A percentile compares a stretch with the other conserved stretches of the same genome.
These are phyloP conservation scores for Xylaria sp. DNA, from an alignment of 2,329 filamentous ascomycete genomes.

Conservation along the genomic window DNA sequence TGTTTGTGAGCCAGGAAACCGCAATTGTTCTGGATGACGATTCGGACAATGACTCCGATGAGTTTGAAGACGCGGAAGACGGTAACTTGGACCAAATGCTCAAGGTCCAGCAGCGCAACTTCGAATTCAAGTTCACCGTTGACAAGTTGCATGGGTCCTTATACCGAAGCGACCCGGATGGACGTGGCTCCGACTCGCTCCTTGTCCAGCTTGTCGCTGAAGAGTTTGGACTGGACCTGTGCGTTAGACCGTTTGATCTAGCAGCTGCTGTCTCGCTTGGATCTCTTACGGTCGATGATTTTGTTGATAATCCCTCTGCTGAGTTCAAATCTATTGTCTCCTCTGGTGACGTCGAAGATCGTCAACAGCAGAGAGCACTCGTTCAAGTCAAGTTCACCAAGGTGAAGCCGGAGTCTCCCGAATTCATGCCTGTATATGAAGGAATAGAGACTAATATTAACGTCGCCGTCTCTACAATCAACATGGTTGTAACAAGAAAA, in stretches of 20 bases:
- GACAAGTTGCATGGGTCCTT: slow-evolving; percentile 90
- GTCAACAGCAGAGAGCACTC: slow-evolving; percentile 70
- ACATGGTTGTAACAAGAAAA: slow-evolving; percentile 86
- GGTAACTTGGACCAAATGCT: slow-evolving; percentile 51
- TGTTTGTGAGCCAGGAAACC: slow-evolving; percentile 64
- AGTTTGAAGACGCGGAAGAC: slow-evolving; percentile 62
- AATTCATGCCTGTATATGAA: slow-evolving; percentile 87
- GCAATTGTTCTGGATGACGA: slow-evolving; percentile 78
- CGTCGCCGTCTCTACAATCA: slow-evolving; percentile 89
- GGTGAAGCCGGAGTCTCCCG: slow-evolving; percentile 85
- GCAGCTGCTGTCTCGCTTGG: slow-evolving; percentile 84
- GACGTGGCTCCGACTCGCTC: slow-evolving; percentile 68
- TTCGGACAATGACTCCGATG: slow-evolving; percentile 56
- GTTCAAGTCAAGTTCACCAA: slow-evolving; percentile 85
- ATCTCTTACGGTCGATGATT: slow-evolving; percentile 85
- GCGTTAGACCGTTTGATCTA: slow-evolving; percentile 86
- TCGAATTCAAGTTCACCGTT: slow-evolving; percentile 95
- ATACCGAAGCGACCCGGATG: slow-evolving; percentile 77
- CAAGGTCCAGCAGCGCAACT: slow-evolving; percentile 80
- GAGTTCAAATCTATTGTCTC: slow-evolving; percentile 99
- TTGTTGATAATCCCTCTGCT: slow-evolving; percentile 79
- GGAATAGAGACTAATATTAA: slow-evolving; percentile 92
- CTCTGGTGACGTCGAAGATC: slow-evolving; percentile 67
- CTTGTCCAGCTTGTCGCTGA: slow-evolving; percentile 90
- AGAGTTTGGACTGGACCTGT: slow-evolving; percentile 80